A percentile compares a stretch with the other conserved stretches of the same genome.
phyloP scores from a whole-genome alignment of 495 filamentous ascomycete species.

The Opeltia flavorubescens region DNA sequence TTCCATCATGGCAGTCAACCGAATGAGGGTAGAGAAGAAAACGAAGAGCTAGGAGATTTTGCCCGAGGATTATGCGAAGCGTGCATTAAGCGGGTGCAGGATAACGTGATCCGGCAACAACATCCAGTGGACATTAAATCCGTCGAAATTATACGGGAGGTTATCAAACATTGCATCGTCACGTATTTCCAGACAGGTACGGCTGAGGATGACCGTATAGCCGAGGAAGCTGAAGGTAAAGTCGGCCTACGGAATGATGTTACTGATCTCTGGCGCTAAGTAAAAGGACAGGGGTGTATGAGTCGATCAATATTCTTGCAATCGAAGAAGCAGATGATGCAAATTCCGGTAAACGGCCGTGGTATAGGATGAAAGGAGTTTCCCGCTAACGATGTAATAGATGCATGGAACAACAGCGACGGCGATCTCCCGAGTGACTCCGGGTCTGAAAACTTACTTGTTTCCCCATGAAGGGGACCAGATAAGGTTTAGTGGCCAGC shows the following conservation, averaged over 20 bases:
- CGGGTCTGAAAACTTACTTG: slow-evolving; percentile 6
- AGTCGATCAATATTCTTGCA: slow-evolving; percentile 5
- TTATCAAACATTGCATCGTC: slow-evolving; percentile 29
- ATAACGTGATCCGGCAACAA: slow-evolving; percentile 8
- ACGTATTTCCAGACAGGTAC: slow-evolving; percentile 22
- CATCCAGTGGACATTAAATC: slow-evolving; percentile 23
- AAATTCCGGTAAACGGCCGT: background rate
- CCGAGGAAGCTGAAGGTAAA: slow-evolving; percentile 27
- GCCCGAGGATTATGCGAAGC: slow-evolving; percentile 24
- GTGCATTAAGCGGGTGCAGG: slow-evolving; percentile 24
- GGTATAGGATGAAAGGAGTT: background rate
- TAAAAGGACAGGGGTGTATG: background rate
- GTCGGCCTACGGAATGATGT: background rate
- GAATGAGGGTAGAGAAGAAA: slow-evolving; percentile 19
- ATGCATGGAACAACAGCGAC: slow-evolving; percentile 10
- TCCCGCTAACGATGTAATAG: slow-evolving; percentile 3
- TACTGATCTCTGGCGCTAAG: background rate
- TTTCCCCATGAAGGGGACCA: slow-evolving; percentile 4
- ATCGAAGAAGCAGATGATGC: slow-evolving; percentile 8
- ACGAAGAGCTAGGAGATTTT: slow-evolving; percentile 19
- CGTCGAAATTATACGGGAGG: slow-evolving; percentile 24
- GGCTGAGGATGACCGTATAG: slow-evolving; percentile 28
- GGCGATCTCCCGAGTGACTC: slow-evolving; percentile 14
- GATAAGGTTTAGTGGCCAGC: background rate
- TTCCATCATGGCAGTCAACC: slow-evolving; percentile 29